Base-by-base conservation (phyloP, 176 grass and related monocot species). In the Carex myosuroides region DNA sequence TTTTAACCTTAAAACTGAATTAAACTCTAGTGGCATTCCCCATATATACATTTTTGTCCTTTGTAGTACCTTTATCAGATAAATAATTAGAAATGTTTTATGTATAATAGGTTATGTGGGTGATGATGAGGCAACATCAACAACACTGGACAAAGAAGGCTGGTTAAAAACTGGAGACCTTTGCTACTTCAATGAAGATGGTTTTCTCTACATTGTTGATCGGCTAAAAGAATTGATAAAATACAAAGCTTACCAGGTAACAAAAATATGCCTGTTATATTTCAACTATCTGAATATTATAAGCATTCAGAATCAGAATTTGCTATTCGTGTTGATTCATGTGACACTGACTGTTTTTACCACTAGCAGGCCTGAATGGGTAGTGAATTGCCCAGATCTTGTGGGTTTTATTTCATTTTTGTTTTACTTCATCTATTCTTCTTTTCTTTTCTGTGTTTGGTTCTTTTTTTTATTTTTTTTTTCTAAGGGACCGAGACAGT, bases 201-300 rank as follows among this genome's bases (percentile, higher is more conserved):
- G 88, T 44, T 80, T 61, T 77, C 58, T 90, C 60, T 86, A 79
- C 79, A 50, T 90, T 18, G 88, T 90, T 63, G 84, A 84, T 60
- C 68, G 88, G 18, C 59, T 90, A 39, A 90, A 90, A 22, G 88
- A 90, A 76, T 78, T 86, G 30, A 90, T 90, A 29, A 86, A 90
- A 64, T 76, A 79, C 71, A 90, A 90, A 9, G 79, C 67, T 12
- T 90, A 86, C 61, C 79, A 82, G 79, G 79, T 82, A 82, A 7
- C 7, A 65, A 50, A 24, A 24, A 24, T 8, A 8, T 73, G 18
- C 42, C 44, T 13, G 3, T 52, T 48, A 73, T 21, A 73, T 52
- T 52, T 58, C 62, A 84, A 83, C 65, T 83, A 20, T 74, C 14
- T 55, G 18, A 50, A 74, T 52, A 52, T 74, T 52, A 9, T 73